Base-by-base conservation (phyloP, 2,329 filamentous ascomycete species). In the Thelonectria olida region DNA sequence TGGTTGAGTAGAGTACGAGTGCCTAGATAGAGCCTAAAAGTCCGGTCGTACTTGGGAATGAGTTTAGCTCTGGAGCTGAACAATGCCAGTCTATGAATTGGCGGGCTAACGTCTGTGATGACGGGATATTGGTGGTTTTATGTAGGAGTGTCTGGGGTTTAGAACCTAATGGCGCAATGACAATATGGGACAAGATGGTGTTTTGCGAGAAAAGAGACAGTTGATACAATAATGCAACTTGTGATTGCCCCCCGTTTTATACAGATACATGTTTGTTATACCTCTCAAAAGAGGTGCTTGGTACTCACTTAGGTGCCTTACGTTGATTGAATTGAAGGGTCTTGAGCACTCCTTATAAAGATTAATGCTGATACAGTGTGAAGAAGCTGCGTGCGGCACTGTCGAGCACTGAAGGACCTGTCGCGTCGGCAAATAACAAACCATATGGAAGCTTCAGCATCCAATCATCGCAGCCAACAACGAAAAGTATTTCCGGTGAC, bases 1-100 rank as follows among this genome's bases (percentile, higher is more conserved):
- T 89, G 64, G 90, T 96, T 73, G 90, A 92, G 79, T 95, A 88
- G 31, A 15, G 10, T n/a, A n/a, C n/a, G n/a, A n/a, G n/a, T n/a
- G 15, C 6, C 12, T 34, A 15, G 78, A 78, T 59, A 51, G 62
- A 58, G 42, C 49, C 55, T 54, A 63, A 68, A 62, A 69, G 56
- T 54, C 65, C 42, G 62, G 56, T 66, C 54, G 42, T 51, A 28
- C 64, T 64, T 64, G 47, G 59, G 58, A 61, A 64, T 44, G 49
- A 34, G 34, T 36, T 23, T 20, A 49, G 54, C 51, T 34, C 36
- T 42, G 49, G 42, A 58, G 49, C 62, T 67, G 47, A 58, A 42
- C 38, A 31, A 44, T 56, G 59, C 62, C 57, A 47, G 52, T 63
- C 62, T 63, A 63, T 62, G 69, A 61, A 73, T 72, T 59, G 67